Evolutionary conservation across 768 basidiomycete genomes (phyloP), one percentile per base, ranked within the genome.

Genomic region (Suillus paluster): DNA sequence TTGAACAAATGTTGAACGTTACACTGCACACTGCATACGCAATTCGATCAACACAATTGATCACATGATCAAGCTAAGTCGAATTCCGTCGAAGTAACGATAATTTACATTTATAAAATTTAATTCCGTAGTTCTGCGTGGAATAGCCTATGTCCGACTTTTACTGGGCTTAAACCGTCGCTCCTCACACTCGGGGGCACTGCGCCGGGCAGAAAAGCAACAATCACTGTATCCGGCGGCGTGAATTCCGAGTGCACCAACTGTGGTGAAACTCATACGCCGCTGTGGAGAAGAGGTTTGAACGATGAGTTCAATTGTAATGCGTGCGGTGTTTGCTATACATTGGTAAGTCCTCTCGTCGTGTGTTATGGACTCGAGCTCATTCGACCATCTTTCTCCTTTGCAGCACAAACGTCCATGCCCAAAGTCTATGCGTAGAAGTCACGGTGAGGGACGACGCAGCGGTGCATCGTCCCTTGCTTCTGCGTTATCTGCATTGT

Each of bases 231-330:
- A 1, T 83, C 83, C 5, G 83, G 81, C 25, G 84, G 84, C 34
- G 82, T 83, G 62, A 94, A 94, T 77, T 90, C 91, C 7, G 93
- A 94, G 67, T 94, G 93, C 70, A 89, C 89, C 8, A 94, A 94
- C 74, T 94, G 92, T 68, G 93, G 92, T 23, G 92, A 93, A 5
- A 94, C 92, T 0, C 92, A 93, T 65, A 94, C 93, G 0, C 92
- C 93, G 8, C 83, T 95, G 30, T 95, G 93, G 92, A 81, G 93
- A 19, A 83, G 92, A 3, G 93, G 92, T 0, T 75, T 95, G 67
- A 94, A 94, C 64, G 93, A 95, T 65, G 92, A 95, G 77, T 74
- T 95, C 60, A 95, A 95, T 67, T 94, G 93, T 71, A 94, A 95
- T 67, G 92, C 92, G 0, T 94, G 92, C 65, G 93, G 92, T 5